phyloP scores from a whole-genome alignment of 2,329 filamentous ascomycete species.

The Paramyrothecium roridum region DNA sequence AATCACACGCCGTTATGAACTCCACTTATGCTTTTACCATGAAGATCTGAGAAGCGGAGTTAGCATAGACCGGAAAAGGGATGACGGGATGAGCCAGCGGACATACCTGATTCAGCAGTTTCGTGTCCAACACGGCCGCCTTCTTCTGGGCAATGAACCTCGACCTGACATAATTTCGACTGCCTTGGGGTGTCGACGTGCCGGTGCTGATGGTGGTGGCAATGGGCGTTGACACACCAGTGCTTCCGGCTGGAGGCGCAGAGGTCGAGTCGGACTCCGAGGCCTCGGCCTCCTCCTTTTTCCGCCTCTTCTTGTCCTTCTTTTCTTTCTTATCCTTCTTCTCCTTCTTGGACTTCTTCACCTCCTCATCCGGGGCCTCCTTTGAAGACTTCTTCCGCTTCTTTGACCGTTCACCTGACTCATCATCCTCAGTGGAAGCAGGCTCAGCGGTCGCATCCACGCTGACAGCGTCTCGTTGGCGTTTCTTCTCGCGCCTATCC shows the following conservation, averaged over 20 bases:
- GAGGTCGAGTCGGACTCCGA: conserved; percentile 19
- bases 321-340: conserved; percentile 39
- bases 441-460: neutral
- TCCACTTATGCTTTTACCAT: conserved; percentile 55
- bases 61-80: conserved; percentile 1
- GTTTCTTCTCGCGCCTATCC: conserved; percentile 24
- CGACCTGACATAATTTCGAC: conserved; percentile 71
- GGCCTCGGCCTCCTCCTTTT: conserved; percentile 34
- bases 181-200: conserved; percentile 45
- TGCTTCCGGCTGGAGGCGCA: conserved; percentile 24
- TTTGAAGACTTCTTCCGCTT: conserved; percentile 1
- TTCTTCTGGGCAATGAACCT: conserved; percentile 88
- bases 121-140: conserved; percentile 75
- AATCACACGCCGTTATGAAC: too few species aligned
- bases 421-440: neutral
- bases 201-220: conserved; percentile 41
- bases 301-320: conserved; percentile 48
- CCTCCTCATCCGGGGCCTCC: neutral
- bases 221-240: conserved; percentile 34
- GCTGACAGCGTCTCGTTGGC: conserved; percentile 1
- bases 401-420: conserved; percentile 6
- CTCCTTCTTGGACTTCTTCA: conserved; percentile 19
- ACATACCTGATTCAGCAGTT: conserved; percentile 80
- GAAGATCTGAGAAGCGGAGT: conserved; percentile 51
- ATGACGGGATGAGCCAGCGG: neutral